These are phyloP conservation scores for Dactylonectria macrodidyma DNA, from an alignment of 2,329 filamentous ascomycete genomes.

Conservation along the genomic window DNA sequence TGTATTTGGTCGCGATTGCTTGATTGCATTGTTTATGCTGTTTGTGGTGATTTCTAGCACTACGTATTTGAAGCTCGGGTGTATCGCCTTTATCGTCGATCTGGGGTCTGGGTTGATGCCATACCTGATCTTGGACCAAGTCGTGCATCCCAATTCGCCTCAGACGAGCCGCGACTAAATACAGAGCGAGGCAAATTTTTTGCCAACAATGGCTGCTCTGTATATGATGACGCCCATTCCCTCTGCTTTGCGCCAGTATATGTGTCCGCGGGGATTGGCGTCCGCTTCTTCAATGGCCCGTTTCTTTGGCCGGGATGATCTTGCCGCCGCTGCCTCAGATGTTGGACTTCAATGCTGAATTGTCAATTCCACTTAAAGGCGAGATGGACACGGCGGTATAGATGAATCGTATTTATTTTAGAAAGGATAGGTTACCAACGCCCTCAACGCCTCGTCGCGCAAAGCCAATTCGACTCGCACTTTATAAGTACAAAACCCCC, in stretches of 20 bases:
- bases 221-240: too few relatives aligned
- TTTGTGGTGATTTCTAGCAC: too few relatives aligned
- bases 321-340: too few relatives aligned
- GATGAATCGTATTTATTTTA: neutral
- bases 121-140: neutral
- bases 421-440: neutral
- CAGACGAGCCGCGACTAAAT: neutral
- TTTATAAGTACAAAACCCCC: slow-evolving; percentile 1
- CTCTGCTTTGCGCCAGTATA: too few relatives aligned
- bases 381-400: neutral
- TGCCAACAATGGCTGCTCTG: too few relatives aligned
- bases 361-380: neutral
- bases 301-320: too few relatives aligned
- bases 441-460: slow-evolving; percentile 5
- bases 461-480: neutral
- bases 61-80: neutral
- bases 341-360: neutral
- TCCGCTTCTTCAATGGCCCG: too few relatives aligned
- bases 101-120: neutral
- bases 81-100: neutral
- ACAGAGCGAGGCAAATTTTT: too few relatives aligned
- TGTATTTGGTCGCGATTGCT: too few relatives aligned
- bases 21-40: neutral
- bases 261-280: too few relatives aligned
- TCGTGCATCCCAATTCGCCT: neutral